phyloP scores from a whole-genome alignment of 2,329 filamentous ascomycete species.

The Diaporthe sp. region DNA sequence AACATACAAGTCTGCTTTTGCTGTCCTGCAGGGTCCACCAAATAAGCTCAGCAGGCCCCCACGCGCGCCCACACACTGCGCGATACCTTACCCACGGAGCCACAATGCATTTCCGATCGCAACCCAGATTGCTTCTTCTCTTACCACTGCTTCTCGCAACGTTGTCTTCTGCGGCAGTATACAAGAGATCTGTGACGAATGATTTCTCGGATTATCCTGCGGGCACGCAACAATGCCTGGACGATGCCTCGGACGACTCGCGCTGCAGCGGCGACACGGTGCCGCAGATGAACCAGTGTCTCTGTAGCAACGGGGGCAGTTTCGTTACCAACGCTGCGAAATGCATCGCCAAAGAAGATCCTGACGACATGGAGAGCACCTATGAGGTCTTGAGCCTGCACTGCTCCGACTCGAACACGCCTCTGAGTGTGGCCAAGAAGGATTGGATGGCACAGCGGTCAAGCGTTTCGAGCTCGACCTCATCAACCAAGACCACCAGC shows the following conservation, averaged over 20 bases:
- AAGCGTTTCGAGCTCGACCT: slow-evolving; percentile 36
- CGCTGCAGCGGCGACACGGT: slow-evolving; percentile 56
- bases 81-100: slow-evolving; percentile 7
- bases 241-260: slow-evolving; percentile 53
- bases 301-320: slow-evolving; percentile 62
- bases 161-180: slow-evolving; percentile 43
- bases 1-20: slow-evolving; percentile 7
- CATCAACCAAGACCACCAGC: slow-evolving; percentile 38
- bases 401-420: slow-evolving; percentile 59
- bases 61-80: not conserved
- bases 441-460: slow-evolving; percentile 55
- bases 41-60: slow-evolving; percentile 24
- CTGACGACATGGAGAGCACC: slow-evolving; percentile 54
- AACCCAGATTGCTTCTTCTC: slow-evolving; percentile 42
- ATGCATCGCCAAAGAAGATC: slow-evolving; percentile 57
- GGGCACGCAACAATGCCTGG: slow-evolving; percentile 57
- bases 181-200: slow-evolving; percentile 46
- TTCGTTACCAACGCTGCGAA: slow-evolving; percentile 62
- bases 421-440: slow-evolving; percentile 55
- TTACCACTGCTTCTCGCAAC: slow-evolving; percentile 44
- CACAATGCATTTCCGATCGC: slow-evolving; percentile 17
- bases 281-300: slow-evolving; percentile 59
- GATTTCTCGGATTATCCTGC: slow-evolving; percentile 60
- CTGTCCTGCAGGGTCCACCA: slow-evolving; percentile 15
- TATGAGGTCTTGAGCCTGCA: slow-evolving; percentile 59